Evolutionary conservation across 164 flowering plant species (phyloP).

Genomic region (Cinnamomum micranthum): DNA sequence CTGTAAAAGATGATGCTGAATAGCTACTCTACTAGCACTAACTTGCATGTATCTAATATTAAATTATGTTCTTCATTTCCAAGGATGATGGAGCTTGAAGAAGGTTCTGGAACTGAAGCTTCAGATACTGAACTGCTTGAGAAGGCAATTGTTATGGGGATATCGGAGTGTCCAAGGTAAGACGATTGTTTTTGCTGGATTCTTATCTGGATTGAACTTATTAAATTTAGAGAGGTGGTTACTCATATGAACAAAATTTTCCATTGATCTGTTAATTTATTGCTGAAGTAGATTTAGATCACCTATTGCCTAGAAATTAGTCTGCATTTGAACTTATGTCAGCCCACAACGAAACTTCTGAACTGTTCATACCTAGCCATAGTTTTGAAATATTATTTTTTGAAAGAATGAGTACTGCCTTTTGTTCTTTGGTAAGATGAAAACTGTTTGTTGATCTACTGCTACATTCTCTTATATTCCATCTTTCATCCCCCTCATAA

Average conservation of each 20-base stretch:
- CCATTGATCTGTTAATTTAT: background rate
- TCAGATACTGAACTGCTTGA: conserved; percentile 57
- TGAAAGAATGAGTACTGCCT: too few relatives aligned
- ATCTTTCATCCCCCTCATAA: too few relatives aligned
- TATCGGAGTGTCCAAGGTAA: conserved; percentile 24
- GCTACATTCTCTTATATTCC: too few relatives aligned
- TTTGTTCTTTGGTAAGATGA: too few relatives aligned
- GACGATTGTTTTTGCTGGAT: conserved; percentile 4
- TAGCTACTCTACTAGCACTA: background rate
- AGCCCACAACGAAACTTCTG: too few relatives aligned
- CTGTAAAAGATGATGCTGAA: background rate
- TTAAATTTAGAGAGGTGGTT: background rate
- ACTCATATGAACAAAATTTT: background rate
- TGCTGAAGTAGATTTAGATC: too few relatives aligned
- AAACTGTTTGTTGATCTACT: too few relatives aligned
- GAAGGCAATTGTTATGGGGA: conserved; percentile 29
- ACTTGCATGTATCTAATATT: background rate
- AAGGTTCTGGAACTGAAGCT: conserved; percentile 77
- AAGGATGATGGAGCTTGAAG: conserved; percentile 90
- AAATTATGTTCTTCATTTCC: conserved; percentile 12
- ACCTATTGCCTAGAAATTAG: too few relatives aligned
- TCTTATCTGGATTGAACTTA: background rate
- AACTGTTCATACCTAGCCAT: too few relatives aligned
- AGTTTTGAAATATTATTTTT: too few relatives aligned
- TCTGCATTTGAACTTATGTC: too few relatives aligned